phyloP scores from a whole-genome alignment of 2,329 filamentous ascomycete genomes.

The Ceratocystis destructans region DNA sequence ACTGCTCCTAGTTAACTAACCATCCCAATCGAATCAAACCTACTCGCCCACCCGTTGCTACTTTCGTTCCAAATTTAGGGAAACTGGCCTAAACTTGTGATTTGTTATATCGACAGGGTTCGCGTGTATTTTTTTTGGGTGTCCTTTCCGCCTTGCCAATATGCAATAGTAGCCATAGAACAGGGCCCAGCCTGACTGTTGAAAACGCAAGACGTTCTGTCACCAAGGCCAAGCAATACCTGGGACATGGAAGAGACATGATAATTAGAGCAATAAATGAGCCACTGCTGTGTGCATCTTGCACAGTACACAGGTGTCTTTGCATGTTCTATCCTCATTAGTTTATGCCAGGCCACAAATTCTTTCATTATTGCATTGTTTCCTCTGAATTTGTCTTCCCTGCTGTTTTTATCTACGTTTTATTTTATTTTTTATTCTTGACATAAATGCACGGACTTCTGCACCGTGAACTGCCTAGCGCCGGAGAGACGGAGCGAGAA shows the following conservation, averaged over 20 bases:
- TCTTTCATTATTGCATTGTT: neutral
- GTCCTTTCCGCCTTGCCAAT: neutral
- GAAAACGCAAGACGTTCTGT: neutral
- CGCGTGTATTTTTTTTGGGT: neutral
- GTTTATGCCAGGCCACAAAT: neutral
- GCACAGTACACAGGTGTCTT: neutral
- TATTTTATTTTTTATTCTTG: neutral
- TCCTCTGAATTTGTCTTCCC: neutral
- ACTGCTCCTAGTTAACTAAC: neutral
- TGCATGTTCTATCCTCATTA: neutral
- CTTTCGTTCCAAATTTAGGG: no score
- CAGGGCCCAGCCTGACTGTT: neutral
- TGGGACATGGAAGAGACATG: neutral
- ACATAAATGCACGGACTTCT: constrained; percentile 4
- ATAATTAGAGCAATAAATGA: neutral
- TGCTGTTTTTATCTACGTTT: neutral
- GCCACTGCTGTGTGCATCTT: no score
- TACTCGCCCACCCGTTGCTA: no score
- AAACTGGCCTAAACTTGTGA: no score
- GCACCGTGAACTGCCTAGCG: neutral
- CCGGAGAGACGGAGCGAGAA: neutral
- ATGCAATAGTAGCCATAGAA: neutral
- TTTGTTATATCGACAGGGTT: neutral
- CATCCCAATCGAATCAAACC: no score
- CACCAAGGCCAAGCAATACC: neutral